Evolutionary conservation across 2,329 filamentous ascomycete genomes (phyloP), one percentile per base, ranked within the genome.

Genomic region (Lasiodiplodia gonubiensis): DNA sequence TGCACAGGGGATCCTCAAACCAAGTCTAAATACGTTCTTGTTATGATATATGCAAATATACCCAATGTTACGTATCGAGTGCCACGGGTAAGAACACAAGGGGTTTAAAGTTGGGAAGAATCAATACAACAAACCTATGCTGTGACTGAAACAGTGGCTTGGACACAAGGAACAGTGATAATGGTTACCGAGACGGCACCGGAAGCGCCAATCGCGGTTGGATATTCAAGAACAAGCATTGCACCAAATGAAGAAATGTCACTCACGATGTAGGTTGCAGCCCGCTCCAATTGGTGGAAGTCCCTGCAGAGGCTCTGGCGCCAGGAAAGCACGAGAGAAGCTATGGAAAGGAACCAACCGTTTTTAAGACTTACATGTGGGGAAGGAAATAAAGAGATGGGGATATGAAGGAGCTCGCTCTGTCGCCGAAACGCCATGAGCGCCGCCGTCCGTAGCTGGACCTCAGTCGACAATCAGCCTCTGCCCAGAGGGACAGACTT

Each of bases 331-430:
- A 49, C n/a, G 7, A 37, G 54, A 53, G 46, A 25, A 42, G 48
- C 55, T 61, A 61, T 52, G 39, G 55, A 61, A 67, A 52, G 39
- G 55, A 42, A 67, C 65, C 65, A 67, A 67, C 65, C 65, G 64
- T 46, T 66, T 66, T 16, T 60, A 61, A 53, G 55, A 67, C 65
- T 67, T 67, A 67, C 65, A 67, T 67, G 55, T 60, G 49, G 65
- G 64, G 27, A 66, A 39, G n/a, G 30, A 39, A 59, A 51, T 27
- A 52, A 59, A 37, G 52, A 51, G 33, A 49, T 35, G 27, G 39
- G 63, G 35, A 55, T n/a, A 55, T 37, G 39, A 59, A 64, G 61
- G 39, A 51, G 54, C 30, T 33, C 30, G 33, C 57, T 66, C 48
- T 59, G 30, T 63, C 46, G 53, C 53, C 57, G 27, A 23, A 30